Percentiles rank a stretch among this genome's conserved stretches.
phyloP scores from a whole-genome alignment of 768 basidiomycete species.

The Nevesoporus exiguus region DNA sequence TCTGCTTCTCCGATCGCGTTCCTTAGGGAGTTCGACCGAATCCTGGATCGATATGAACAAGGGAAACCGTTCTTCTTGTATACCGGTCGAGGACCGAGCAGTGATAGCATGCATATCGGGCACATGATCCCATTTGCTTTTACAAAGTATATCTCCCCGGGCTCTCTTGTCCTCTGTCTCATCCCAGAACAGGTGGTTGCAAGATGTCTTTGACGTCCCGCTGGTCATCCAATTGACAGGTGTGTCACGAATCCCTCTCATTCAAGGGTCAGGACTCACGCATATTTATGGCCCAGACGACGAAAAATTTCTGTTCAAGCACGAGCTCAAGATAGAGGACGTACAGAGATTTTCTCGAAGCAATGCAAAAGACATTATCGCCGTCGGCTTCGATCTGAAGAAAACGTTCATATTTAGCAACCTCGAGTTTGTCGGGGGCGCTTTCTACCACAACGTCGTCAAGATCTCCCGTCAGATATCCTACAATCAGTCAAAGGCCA shows the following conservation, averaged over 20 bases:
- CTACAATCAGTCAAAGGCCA: slow-evolving; percentile 88
- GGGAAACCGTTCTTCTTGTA: slow-evolving; percentile 98
- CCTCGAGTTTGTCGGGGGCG: slow-evolving; percentile 83
- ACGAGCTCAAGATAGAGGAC: slow-evolving; percentile 87
- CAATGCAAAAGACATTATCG: slow-evolving; percentile 96
- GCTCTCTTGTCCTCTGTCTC: not conserved
- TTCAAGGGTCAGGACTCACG: not conserved
- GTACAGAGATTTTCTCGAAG: slow-evolving; percentile 74
- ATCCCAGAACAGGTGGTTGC: slow-evolving; percentile 71
- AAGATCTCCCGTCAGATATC: slow-evolving; percentile 92
- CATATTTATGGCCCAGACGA: slow-evolving; percentile 59
- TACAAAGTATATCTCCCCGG: slow-evolving; percentile 68
- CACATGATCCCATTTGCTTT: slow-evolving; percentile 98
- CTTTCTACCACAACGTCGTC: slow-evolving; percentile 93
- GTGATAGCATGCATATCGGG: slow-evolving; percentile 95
- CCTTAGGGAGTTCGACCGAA: slow-evolving; percentile 83
- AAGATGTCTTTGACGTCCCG: slow-evolving; percentile 93
- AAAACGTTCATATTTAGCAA: slow-evolving; percentile 98
- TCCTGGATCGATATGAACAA: slow-evolving; percentile 93
- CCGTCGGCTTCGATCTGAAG: slow-evolving; percentile 86
- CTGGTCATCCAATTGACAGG: slow-evolving; percentile 95
- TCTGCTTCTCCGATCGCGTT: not conserved
- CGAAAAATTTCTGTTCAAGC: slow-evolving; percentile 98
- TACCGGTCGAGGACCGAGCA: slow-evolving; percentile 95
- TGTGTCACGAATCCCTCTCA: slow-evolving; percentile 32